Evolutionary conservation across 345 rosid species (phyloP).

Genomic region (Citrus medica): DNA sequence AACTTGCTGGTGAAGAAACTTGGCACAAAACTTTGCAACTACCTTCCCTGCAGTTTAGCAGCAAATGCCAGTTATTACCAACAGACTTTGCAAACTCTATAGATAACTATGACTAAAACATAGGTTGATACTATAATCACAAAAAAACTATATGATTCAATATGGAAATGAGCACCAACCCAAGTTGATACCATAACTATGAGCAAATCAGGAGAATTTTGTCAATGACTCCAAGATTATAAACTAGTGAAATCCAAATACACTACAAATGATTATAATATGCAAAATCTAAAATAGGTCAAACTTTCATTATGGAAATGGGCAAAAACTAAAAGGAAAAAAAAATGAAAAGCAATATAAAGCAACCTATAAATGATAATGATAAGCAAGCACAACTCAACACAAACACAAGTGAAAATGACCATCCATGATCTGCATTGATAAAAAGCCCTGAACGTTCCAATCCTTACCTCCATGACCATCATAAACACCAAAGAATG

Average conservation of each 20-base stretch:
- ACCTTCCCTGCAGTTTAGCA: slow-evolving; percentile 64
- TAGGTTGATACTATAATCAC: not conserved
- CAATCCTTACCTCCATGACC: slow-evolving; percentile 95
- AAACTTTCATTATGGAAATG: no score
- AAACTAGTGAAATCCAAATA: not conserved
- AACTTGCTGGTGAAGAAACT: slow-evolving; percentile 86
- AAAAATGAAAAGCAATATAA: not conserved
- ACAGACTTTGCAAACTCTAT: not conserved
- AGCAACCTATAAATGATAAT: not conserved
- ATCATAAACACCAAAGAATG: slow-evolving; percentile 97
- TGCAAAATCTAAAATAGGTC: not conserved
- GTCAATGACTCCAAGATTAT: not conserved
- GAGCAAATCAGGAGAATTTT: not conserved
- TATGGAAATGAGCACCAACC: not conserved
- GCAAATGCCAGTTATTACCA: not conserved
- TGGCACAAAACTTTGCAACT: slow-evolving; percentile 92
- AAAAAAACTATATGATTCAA: not conserved
- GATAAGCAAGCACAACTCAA: not conserved
- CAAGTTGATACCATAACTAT: not conserved
- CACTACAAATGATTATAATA: not conserved
- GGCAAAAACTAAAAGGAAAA: not conserved
- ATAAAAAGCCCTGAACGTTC: slow-evolving; percentile 17
- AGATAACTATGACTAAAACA: not conserved
- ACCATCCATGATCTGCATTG: not conserved
- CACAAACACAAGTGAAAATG: slow-evolving; percentile 3